A percentile compares a stretch with the other conserved stretches of the same genome.
phyloP scores from a whole-genome alignment of 2,329 filamentous ascomycete genomes.

The Fusarium hostae region DNA sequence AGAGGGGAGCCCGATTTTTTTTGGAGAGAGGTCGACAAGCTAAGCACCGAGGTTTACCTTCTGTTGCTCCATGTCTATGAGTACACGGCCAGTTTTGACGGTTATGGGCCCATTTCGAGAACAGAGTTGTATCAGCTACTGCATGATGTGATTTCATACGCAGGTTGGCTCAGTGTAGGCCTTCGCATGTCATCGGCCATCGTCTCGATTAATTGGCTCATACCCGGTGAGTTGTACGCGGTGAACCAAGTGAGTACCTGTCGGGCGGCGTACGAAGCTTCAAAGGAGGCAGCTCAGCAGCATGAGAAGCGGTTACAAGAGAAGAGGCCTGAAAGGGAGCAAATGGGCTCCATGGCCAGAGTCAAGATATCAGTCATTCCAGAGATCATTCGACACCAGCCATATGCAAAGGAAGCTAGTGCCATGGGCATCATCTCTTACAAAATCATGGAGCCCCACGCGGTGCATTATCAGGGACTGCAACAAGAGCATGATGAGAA shows the following conservation, averaged over 20 bases:
- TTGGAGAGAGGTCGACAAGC: conserved; percentile 47
- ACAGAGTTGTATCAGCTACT: conserved; percentile 40
- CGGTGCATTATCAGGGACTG: conserved; percentile 47
- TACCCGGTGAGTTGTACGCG: conserved; percentile 44
- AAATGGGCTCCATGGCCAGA: conserved; percentile 33
- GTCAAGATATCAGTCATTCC: conserved; percentile 49
- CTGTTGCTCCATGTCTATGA: conserved; percentile 44
- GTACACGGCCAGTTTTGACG: conserved; percentile 24
- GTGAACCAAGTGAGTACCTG: conserved; percentile 38
- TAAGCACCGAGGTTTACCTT: conserved; percentile 36
- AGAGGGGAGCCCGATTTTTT: conserved; percentile 42
- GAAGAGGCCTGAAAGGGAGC: background rate
- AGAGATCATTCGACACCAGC: conserved; percentile 38
- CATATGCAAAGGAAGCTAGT: conserved; percentile 3
- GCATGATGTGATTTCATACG: conserved; percentile 46
- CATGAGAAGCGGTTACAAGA: conserved; percentile 3
- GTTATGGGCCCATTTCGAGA: conserved; percentile 9
- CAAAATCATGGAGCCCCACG: conserved; percentile 42
- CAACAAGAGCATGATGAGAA: conserved; percentile 37
- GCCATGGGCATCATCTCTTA: conserved; percentile 30
- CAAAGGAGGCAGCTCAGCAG: conserved; percentile 12
- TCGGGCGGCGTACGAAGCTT: conserved; percentile 29
- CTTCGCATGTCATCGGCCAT: conserved; percentile 42
- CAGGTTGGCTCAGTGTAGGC: conserved; percentile 47
- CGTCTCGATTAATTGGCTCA: conserved; percentile 43